Conservation (phyloP, 164 flowering plant species). For the Cinnamomum chago region DNA sequence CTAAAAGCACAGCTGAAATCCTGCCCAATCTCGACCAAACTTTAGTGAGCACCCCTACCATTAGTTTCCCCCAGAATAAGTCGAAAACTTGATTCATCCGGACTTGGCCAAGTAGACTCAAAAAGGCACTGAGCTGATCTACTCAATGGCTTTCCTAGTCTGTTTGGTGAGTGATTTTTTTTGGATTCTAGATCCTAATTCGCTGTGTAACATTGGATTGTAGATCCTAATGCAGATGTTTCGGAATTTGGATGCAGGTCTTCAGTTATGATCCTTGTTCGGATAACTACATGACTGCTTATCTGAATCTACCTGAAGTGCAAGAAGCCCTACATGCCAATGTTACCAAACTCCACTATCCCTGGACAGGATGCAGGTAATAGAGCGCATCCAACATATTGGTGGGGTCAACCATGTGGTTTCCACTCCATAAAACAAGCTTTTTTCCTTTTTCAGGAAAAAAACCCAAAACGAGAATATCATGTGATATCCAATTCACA, state of each 20-base stretch:
- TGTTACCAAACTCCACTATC: slow-evolving; percentile 9
- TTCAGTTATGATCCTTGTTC: slow-evolving; percentile 51
- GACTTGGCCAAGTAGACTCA: background rate
- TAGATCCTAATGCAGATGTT: too few species aligned
- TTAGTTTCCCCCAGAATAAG: too few species aligned
- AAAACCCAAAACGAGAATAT: background rate
- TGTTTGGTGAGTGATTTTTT: too few species aligned
- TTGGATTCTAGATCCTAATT: too few species aligned
- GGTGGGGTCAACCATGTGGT: background rate
- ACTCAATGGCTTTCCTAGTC: too few species aligned
- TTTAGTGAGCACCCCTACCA: too few species aligned
- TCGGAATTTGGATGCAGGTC: slow-evolving; percentile 15
- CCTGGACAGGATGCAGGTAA: slow-evolving; percentile 39
- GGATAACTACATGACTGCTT: slow-evolving; percentile 42
- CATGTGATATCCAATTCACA: background rate
- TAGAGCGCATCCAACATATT: background rate
- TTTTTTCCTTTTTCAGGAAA: too few species aligned
- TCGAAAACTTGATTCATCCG: too few species aligned
- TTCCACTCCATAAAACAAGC: background rate
- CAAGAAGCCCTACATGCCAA: slow-evolving; percentile 70
- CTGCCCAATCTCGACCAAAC: too few species aligned
- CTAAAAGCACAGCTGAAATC: too few species aligned
- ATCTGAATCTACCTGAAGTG: slow-evolving; percentile 53
- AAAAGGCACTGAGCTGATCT: background rate
- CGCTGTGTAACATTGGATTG: too few species aligned